phyloP scores from a whole-genome alignment of 2,329 filamentous ascomycete genomes.

The Colletotrichum brevisporum region DNA sequence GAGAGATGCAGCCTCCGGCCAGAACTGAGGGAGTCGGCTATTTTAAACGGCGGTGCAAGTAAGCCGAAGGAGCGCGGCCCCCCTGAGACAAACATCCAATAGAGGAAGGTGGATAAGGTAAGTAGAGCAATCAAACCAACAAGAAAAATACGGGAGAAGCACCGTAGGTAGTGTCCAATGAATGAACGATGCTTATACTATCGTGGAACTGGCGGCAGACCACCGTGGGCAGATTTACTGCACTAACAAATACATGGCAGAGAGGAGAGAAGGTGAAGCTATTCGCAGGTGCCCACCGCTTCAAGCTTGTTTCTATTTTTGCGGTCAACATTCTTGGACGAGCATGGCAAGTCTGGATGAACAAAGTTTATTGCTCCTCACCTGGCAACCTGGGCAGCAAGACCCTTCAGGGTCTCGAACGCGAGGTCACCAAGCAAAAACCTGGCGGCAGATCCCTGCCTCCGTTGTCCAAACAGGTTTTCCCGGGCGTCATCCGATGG shows the following conservation, averaged over 20 bases:
- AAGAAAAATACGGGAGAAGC: not conserved
- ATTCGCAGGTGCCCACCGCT: not conserved
- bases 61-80: not conserved
- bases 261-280: not conserved
- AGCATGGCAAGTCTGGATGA: constrained; percentile 2
- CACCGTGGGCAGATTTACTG: too few relatives aligned
- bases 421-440: constrained; percentile 9
- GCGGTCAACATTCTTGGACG: constrained; percentile 6
- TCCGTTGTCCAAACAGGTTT: constrained; percentile 33
- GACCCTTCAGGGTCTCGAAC: constrained; percentile 36
- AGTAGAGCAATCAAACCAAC: constrained; percentile 19
- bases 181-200: too few relatives aligned
- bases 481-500: constrained; percentile 32
- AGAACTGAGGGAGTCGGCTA: not conserved
- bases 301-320: not conserved
- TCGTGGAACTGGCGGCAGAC: too few relatives aligned
- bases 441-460: constrained; percentile 28
- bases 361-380: constrained; percentile 8
- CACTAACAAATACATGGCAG: too few relatives aligned
- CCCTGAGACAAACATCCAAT: constrained; percentile 28
- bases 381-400: constrained; percentile 20
- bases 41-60: constrained; percentile 15
- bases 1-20: accelerated
- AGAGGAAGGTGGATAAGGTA: constrained; percentile 35
- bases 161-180: too few relatives aligned